phyloP scores from a whole-genome alignment of 2,329 filamentous ascomycete genomes.

The Pestalotiopsis sp. region DNA sequence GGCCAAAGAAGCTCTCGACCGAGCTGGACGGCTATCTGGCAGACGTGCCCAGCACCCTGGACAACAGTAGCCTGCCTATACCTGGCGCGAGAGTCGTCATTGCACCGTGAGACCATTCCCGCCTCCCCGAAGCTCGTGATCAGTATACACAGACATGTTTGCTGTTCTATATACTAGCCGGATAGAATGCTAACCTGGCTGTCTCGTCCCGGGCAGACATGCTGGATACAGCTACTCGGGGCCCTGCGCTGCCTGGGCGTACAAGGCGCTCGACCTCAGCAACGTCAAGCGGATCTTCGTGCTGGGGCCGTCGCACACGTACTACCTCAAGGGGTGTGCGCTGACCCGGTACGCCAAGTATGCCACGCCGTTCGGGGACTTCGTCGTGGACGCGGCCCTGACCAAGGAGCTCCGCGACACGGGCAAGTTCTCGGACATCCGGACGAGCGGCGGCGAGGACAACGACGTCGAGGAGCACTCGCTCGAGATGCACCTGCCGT shows the following conservation, averaged over 20 bases:
- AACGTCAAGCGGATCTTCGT: constrained; percentile 87
- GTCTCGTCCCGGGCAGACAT: constrained; percentile 60
- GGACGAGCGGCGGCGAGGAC: constrained; percentile 63
- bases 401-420: constrained; percentile 52
- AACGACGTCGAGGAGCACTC: constrained; percentile 87
- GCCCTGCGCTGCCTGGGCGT: constrained; percentile 90
- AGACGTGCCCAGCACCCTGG: constrained; percentile 67
- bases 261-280: constrained; percentile 83
- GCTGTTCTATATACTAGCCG: neutral
- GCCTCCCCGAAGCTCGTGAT: neutral
- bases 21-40: constrained; percentile 78
- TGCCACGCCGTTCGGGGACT: constrained; percentile 72
- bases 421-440: constrained; percentile 67
- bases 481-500: constrained; percentile 94
- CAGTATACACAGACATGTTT: neutral
- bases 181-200: constrained; percentile 11
- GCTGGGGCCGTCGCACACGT: constrained; percentile 89
- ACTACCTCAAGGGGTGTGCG: constrained; percentile 77
- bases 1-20: constrained; percentile 57
- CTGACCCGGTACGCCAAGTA: constrained; percentile 74
- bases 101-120: constrained; percentile 70
- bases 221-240: constrained; percentile 94
- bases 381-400: constrained; percentile 64
- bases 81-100: constrained; percentile 82
- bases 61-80: constrained; percentile 66